phyloP scores from a whole-genome alignment of 495 filamentous ascomycete species.

The Trichoderma asperelloides region DNA sequence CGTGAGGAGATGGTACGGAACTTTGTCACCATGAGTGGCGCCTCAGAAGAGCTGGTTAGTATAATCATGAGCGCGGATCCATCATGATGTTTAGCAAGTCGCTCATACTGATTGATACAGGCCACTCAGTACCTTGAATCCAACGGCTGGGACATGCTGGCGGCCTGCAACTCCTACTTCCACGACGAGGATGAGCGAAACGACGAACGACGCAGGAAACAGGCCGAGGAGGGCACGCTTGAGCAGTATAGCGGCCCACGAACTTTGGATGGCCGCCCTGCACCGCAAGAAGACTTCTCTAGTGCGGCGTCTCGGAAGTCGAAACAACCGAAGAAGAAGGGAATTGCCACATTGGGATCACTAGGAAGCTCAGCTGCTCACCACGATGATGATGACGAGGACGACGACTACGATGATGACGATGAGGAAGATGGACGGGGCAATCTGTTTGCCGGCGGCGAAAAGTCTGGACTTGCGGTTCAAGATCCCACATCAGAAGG shows the following conservation, averaged over 20 bases:
- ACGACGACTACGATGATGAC: conserved; percentile 51
- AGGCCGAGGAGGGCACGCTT: conserved; percentile 17
- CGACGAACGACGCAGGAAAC: conserved; percentile 17
- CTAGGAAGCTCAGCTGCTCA: conserved; percentile 36
- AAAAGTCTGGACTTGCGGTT: conserved; percentile 92
- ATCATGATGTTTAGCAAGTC: background rate
- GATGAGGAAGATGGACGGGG: conserved; percentile 54
- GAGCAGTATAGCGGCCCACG: conserved; percentile 44
- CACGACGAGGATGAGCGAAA: conserved; percentile 51
- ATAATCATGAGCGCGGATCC: background rate
- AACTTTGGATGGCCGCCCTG: conserved; percentile 47
- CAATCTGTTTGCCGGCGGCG: conserved; percentile 88
- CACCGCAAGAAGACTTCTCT: conserved; percentile 32
- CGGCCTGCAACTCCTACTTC: conserved; percentile 62
- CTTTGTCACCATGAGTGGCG: conserved; percentile 66
- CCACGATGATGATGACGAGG: conserved; percentile 47
- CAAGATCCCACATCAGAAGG: conserved; percentile 62
- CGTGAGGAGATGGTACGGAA: conserved; percentile 62
- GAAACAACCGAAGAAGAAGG: conserved; percentile 32
- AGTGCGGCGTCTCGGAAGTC: conserved; percentile 21
- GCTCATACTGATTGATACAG: conserved; percentile 29
- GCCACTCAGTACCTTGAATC: conserved; percentile 60
- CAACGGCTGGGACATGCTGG: conserved; percentile 61
- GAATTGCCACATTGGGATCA: conserved; percentile 50
- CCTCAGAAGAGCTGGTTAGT: conserved; percentile 53